Percentiles rank a stretch among this genome's conserved stretches.
These are phyloP conservation scores for Myxozyma geophila DNA, from an alignment of 805 yeast genomes.

Conservation along the genomic window DNA sequence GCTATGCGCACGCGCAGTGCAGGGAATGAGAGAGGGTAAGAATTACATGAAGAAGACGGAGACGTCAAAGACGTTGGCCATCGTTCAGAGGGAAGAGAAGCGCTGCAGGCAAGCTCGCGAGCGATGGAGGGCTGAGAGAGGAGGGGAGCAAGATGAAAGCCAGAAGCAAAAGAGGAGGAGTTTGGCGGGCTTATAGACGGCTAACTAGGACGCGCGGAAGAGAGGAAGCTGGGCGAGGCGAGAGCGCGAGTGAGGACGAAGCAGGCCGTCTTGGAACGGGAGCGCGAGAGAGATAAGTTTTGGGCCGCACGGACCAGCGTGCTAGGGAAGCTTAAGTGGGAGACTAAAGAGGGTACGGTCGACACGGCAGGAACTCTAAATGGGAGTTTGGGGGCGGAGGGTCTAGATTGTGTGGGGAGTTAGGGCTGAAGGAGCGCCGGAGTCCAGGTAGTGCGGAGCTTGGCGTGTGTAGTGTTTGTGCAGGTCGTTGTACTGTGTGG, in stretches of 20 bases:
- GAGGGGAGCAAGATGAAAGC: background rate
- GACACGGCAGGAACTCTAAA: constrained; percentile 9
- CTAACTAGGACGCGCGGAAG: background rate
- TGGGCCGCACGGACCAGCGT: background rate
- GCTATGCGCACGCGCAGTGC: too few species aligned
- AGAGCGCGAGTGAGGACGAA: too few species aligned
- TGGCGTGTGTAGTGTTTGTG: too few species aligned
- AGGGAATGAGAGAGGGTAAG: background rate
- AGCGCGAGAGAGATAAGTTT: background rate
- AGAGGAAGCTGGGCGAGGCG: background rate
- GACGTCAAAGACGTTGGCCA: constrained; percentile 61
- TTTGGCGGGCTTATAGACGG: background rate
- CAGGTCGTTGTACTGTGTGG: too few species aligned
- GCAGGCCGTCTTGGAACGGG: too few species aligned
- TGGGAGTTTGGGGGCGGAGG: background rate
- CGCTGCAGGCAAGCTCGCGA: background rate
- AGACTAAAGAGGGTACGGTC: constrained; percentile 12
- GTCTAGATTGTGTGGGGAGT: constrained; percentile 8
- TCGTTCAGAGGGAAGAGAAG: constrained; percentile 32
- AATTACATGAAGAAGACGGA: constrained; percentile 39
- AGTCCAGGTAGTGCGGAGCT: background rate
- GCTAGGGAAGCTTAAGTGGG: background rate
- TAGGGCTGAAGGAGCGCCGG: background rate
- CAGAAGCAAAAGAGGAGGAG: background rate
- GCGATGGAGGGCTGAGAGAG: too few species aligned